Conservation (phyloP, 2,329 filamentous ascomycete genomes). For the Talaromyces atroroseus region DNA sequence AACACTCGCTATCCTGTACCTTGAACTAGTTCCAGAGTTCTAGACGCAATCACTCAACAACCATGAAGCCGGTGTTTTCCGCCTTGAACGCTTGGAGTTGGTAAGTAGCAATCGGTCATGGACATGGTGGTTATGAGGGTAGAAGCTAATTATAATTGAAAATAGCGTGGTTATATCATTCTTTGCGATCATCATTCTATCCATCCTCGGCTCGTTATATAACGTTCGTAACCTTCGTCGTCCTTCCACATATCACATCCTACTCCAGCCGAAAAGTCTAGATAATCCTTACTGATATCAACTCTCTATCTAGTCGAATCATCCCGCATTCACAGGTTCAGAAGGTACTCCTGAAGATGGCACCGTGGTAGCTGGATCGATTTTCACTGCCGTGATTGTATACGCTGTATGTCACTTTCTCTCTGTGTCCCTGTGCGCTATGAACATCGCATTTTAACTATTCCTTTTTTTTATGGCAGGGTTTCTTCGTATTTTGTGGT, state of each 20-base stretch:
- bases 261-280: neutral
- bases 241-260: neutral
- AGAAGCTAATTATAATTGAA: neutral
- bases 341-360: slow-evolving; percentile 66
- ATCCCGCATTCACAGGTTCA: slow-evolving; percentile 78
- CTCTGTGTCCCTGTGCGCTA: neutral
- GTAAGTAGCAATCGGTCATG: neutral
- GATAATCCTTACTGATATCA: slow-evolving; percentile 1
- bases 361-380: slow-evolving; percentile 70
- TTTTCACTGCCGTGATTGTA: slow-evolving; percentile 82
- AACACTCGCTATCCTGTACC: neutral
- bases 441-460: slow-evolving; percentile 5
- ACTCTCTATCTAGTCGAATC: slow-evolving; percentile 47
- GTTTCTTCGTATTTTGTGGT: slow-evolving; percentile 86
- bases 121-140: neutral
- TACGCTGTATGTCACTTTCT: slow-evolving; percentile 65
- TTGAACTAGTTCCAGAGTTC: neutral
- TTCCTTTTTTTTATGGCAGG: slow-evolving; percentile 45
- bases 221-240: slow-evolving; percentile 44
- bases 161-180: slow-evolving; percentile 64
- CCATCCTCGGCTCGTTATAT: slow-evolving; percentile 66
- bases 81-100: slow-evolving; percentile 33
- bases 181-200: slow-evolving; percentile 62
- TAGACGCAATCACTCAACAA: slow-evolving; percentile 1
- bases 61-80: slow-evolving; percentile 21